Evolutionary conservation across 192 early-diverging fungal genomes (phyloP), one percentile per base, ranked within the genome.

Genomic region (Backusella luteola): DNA sequence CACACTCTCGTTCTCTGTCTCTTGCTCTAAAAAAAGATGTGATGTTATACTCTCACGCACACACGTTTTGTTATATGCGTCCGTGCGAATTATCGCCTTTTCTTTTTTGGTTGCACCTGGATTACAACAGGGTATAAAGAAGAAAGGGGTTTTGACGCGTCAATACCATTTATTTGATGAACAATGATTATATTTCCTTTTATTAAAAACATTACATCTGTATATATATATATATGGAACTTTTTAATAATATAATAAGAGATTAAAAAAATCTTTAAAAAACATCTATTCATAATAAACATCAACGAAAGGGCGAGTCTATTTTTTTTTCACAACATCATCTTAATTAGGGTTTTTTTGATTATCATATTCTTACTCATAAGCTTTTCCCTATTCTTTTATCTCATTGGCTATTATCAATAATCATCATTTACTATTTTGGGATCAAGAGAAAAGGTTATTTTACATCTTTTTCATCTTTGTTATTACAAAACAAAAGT

Each of bases 321-420:
- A 3, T 59, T 56, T 56, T 59, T 59, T 59, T 59, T 59, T 59
- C 53, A 23, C 53, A 59, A 11, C n/a, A 59, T 59, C 53, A 26
- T 9, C 53, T 59, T 59, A 26, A 59, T 59, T 59, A 12, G 53
- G 53, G 9, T 59, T 59, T 19, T 59, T 59, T 59, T 59, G 53
- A 59, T 59, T 59, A 59, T 59, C 53, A 59, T 59, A 26, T 59
- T 59, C 53, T 59, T 59, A 59, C 53, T 59, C 53, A 59, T 29
- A 59, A 59, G 53, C 53, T 59, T 32, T 26, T 9, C 8, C 53
- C 23, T 23, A 26, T 59, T 12, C 53, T 23, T 26, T 21, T 26
- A 59, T 59, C 12, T 59, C 23, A 59, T 59, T 59, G 53, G 53
- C 53, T 26, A 59, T 59, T n/a, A 59, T 59, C 53, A 59, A 59